Evolutionary conservation across 1,139 yeast species (phyloP).

Genomic region (Suhomyces bokatorum): DNA sequence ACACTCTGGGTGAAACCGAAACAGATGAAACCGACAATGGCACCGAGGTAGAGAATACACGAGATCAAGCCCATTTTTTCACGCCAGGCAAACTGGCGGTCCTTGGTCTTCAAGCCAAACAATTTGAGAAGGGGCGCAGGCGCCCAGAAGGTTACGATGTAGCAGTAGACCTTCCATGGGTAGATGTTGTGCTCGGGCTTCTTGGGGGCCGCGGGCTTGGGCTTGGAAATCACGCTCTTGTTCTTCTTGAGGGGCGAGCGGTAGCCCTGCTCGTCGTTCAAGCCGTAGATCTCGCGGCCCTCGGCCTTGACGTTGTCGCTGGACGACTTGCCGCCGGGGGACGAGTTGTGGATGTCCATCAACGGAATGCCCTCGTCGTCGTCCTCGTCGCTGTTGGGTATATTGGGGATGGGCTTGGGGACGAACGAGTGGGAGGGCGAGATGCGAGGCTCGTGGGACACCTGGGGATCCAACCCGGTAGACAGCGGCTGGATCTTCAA

Average conservation of each 20-base stretch:
- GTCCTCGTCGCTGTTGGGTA: constrained; percentile 16
- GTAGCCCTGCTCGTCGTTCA: constrained; percentile 55
- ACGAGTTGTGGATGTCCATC: constrained; percentile 35
- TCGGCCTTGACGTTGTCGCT: constrained; percentile 1
- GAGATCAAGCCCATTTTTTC: constrained; percentile 87
- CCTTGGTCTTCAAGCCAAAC: constrained; percentile 77
- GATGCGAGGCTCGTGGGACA: constrained; percentile 6
- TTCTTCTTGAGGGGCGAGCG: constrained; percentile 27
- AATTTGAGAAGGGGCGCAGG: constrained; percentile 71
- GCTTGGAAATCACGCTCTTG: constrained; percentile 27
- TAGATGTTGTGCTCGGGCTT: constrained; percentile 41
- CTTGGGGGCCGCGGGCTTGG: constrained; percentile 16
- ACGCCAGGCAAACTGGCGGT: constrained; percentile 94
- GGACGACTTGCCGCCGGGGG: constrained; percentile 11
- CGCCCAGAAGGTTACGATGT: constrained; percentile 84
- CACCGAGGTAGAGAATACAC: constrained; percentile 71
- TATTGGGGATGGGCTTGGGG: constrained; percentile 1
- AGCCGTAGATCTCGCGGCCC: constrained; percentile 58
- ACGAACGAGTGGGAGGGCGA: constrained; percentile 9
- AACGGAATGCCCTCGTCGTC: constrained; percentile 49
- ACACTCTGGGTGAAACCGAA: constrained; percentile 91
- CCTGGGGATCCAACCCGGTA: constrained; percentile 69
- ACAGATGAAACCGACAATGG: constrained; percentile 79
- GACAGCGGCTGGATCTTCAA: constrained; percentile 67
- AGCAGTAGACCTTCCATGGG: constrained; percentile 82